phyloP scores from a whole-genome alignment of 2,329 filamentous ascomycete genomes.

The Calonectria pteridis region DNA sequence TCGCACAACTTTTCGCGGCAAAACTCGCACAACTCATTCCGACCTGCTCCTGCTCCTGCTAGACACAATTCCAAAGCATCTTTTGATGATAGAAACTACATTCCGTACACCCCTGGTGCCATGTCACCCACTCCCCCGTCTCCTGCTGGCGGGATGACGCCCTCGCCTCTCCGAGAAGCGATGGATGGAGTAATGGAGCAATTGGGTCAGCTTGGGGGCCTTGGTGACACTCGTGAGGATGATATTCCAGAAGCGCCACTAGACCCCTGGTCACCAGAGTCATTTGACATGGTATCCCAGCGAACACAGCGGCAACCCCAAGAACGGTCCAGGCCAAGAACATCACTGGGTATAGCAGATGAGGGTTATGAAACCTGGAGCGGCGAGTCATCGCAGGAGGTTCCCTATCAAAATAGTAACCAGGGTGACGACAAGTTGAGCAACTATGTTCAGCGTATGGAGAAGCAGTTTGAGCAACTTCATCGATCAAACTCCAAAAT shows the following conservation, averaged over 20 bases:
- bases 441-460: constrained; percentile 94
- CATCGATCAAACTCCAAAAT: constrained; percentile 69
- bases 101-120: constrained; percentile 63
- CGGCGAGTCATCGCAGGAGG: constrained; percentile 64
- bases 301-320: constrained; percentile 42
- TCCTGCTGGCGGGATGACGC: constrained; percentile 78
- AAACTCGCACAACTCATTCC: constrained; percentile 55
- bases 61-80: constrained; percentile 39
- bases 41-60: constrained; percentile 32
- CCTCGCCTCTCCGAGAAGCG: constrained; percentile 90
- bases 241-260: constrained; percentile 69
- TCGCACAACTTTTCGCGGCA: constrained; percentile 54
- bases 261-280: constrained; percentile 92
- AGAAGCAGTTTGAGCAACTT: constrained; percentile 80
- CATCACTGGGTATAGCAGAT: constrained; percentile 79
- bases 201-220: constrained; percentile 78
- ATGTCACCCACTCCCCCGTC: constrained; percentile 77
- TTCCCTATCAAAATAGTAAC: constrained; percentile 55
- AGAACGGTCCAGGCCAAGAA: constrained; percentile 67
- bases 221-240: constrained; percentile 66
- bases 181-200: constrained; percentile 99
- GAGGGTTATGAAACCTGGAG: constrained; percentile 72
- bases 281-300: constrained; percentile 71
- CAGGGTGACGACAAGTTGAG: constrained; percentile 73
- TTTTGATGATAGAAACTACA: constrained; percentile 51